A percentile compares a stretch with the other conserved stretches of the same genome.
These are phyloP conservation scores for Tylopilus orsonianus DNA, from an alignment of 1,284 basidiomycete species.

Conservation along the genomic window DNA sequence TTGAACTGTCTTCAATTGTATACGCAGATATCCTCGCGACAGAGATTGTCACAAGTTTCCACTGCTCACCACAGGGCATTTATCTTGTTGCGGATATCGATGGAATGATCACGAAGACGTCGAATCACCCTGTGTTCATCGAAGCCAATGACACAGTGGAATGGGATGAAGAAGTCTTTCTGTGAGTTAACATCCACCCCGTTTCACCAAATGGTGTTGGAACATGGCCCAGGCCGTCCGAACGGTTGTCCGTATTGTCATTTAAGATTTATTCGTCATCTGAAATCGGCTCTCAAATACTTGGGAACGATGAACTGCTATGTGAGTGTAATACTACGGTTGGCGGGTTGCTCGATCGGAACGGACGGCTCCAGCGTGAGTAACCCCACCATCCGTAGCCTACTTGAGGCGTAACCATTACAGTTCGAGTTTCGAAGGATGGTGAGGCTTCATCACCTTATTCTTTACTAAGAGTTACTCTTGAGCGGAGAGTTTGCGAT, in stretches of 20 bases:
- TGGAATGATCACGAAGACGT: neutral
- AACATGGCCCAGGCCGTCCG: neutral
- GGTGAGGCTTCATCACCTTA: neutral
- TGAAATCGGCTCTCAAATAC: neutral
- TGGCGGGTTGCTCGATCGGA: neutral
- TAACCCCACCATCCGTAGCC: neutral
- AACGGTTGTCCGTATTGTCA: neutral
- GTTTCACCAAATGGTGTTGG: neutral
- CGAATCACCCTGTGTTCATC: neutral
- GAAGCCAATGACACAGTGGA: neutral
- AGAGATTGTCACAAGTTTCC: neutral
- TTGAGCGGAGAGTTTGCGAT: neutral
- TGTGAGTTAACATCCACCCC: neutral
- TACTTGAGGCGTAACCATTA: neutral
- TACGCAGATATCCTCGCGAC: neutral
- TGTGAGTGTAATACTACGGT: neutral
- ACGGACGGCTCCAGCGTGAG: neutral
- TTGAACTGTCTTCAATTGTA: neutral
- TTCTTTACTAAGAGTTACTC: neutral
- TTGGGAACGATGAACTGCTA: neutral
- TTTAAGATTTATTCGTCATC: neutral
- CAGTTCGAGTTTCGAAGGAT: neutral
- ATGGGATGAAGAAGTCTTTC: neutral
- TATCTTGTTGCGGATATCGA: neutral
- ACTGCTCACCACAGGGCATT: neutral